Base-by-base conservation (phyloP, 2,329 filamentous ascomycete species). In the Chrysoporthe puriensis region DNA sequence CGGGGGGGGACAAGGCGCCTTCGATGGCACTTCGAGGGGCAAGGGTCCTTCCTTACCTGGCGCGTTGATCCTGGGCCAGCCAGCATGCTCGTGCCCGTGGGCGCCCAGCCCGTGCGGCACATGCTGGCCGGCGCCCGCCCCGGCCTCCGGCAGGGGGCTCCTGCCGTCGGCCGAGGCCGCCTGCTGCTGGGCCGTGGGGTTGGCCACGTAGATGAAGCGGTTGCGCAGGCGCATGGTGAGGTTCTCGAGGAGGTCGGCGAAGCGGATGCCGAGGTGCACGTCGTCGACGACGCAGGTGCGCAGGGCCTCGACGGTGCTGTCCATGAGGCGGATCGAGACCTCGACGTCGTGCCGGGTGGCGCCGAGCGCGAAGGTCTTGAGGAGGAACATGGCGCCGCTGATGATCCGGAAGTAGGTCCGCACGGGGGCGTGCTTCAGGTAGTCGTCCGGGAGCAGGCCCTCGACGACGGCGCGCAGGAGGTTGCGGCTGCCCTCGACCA, bases 391-490 rank as follows among this genome's bases (percentile, higher is more conserved):
- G 70, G 91, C 91, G 4, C 92, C 92, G 67, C 90, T 92, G 71
- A 95, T 93, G 76, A 96, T 95, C 66, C 92, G 88, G 80, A 96
- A 94, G 77, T 95, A 95, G 0, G 92, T 95, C 59, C 92, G 85
- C 4, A 96, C 92, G 0, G 92, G 92, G 0, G 91, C 91, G 74
- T 95, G 92, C 75, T 93, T 92, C 57, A 96, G 87, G 73, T 92
- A 94, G 50, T 90, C 90, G 7, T 86, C 86, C 0, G 91, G 91
- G 4, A 92, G 83, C 21, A 96, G 83, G 2, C 91, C 91, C 32
- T 95, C 88, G 8, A 94, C 91, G 0, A 96, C 92, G 0, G 90
- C 90, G 62, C 86, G 85, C 13, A 96, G 82, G n/a, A 96, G 85
- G 71, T 91, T 93, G 44, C 92, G 87, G 66, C 90, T 91, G 8